Base-by-base conservation (phyloP, 208 protist genomes). In the Strigomonas culicis region DNA sequence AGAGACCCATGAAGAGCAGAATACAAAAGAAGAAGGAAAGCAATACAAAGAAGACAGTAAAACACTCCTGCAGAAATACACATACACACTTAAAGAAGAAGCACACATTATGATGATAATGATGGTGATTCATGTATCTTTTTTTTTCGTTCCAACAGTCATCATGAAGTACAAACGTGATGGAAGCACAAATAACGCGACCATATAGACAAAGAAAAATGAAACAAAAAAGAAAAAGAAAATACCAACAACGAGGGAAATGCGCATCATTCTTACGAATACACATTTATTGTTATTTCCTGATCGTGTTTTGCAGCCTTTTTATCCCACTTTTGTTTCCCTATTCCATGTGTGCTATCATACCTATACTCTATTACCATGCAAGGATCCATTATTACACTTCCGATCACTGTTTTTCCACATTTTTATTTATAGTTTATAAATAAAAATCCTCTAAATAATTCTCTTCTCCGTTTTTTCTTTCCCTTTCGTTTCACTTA, bases 201-300 rank as follows among this genome's bases (percentile, higher is more conserved):
- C 28, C 21, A 64, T 17, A 55, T 46, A 47, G 21, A 66, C 64
- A 32, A 44, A 28, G 0, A 30, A 57, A 59, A 17, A 59, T 11
- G 17, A 68, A 15, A 53, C 62, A 66, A 55, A 63, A 49, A 55
- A 50, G 71, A 68, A 59, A n/a, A 15, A 56, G 19, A n/a, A 19
- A 28, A n/a, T 1, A 17, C 17, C 11, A 13, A 2, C 17, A 49
- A 50, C 11, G 6, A 1, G 50, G 13, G 46, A 11, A 2, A n/a
- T n/a, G 6, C 44, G 11, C 44, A 22, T 66, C n/a, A 53, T 39
- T 34, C 17, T 51, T n/a, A 65, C 60, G 25, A 24, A 43, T 30
- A 39, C 25, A 60, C 31, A 57, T 4, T 25, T 31, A 24, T 31
- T 58, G 30, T 58, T 58, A 10, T 4, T n/a, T 58, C 25, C 21